Evolutionary conservation across 148 eudicot genomes (phyloP), one percentile per base, ranked within the genome.

Genomic region (Vaccinium corymbosum): DNA sequence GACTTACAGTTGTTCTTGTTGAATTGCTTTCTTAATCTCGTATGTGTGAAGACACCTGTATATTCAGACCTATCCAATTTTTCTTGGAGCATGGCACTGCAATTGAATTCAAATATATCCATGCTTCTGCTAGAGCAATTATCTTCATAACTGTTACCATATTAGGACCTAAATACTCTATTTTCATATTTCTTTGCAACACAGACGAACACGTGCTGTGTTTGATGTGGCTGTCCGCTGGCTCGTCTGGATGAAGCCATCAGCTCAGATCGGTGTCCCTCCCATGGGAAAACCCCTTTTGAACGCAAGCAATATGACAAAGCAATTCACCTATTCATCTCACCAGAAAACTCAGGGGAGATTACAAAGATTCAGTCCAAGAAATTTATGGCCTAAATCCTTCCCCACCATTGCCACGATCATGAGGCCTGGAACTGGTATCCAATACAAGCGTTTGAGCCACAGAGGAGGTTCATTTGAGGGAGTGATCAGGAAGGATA

Each of bases 181-280:
- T 42, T 19, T 46, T 38, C 68, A 1, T 32, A 52, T 7, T 16
- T 59, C 11, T 66, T 25, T 66, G 48, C 53, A n/a, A 73, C 77
- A 32, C 94, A 96, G 98, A 79, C 89, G 92, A 82, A 94, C 98
- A 6, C 91, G 98, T 7, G 82, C 89, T 83, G 87, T 86, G 76
- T 96, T 96, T 84, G 95, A 94, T 59, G 83, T 88, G 82, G 97
- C 95, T 13, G 87, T 93, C 77, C 90, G 95, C 55, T 87, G 90
- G 85, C 94, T 94, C 4, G 93, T 94, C 89, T 87, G 49, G 78
- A 85, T 90, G 86, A 96, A 96, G 89, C 98, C 98, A 53, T 90
- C 95, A 0, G 98, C 98, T 83, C 91, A 94, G 74, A 94, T 96
- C 64, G 88, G 93, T 79, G 89, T 88, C 32, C 74, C 78, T 20